A percentile compares a stretch with the other conserved stretches of the same genome.
phyloP scores from a whole-genome alignment of 2,329 filamentous ascomycete species.

The Ascochyta fabae region DNA sequence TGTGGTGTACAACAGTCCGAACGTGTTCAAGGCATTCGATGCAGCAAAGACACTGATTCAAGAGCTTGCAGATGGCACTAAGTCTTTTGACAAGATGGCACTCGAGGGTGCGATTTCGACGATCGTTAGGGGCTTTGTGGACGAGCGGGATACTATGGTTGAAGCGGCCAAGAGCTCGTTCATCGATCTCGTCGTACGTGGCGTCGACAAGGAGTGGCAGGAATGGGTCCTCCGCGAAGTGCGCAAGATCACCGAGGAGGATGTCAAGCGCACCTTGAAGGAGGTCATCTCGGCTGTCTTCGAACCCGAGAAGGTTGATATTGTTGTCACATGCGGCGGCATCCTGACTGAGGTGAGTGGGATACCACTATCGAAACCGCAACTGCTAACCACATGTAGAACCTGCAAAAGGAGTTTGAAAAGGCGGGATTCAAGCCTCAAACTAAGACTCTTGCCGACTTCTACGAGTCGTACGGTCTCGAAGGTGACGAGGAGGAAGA shows the following conservation, averaged over 20 bases:
- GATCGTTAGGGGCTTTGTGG: slow-evolving; percentile 84
- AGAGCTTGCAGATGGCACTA: slow-evolving; percentile 73
- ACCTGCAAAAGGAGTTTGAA: slow-evolving; percentile 76
- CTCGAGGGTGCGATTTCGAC: slow-evolving; percentile 90
- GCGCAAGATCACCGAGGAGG: slow-evolving; percentile 73
- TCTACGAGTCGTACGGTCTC: slow-evolving; percentile 89
- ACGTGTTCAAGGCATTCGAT: slow-evolving; percentile 83
- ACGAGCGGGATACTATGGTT: slow-evolving; percentile 86
- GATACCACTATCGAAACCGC: not conserved
- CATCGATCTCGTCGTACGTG: slow-evolving; percentile 78
- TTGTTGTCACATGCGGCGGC: slow-evolving; percentile 86
- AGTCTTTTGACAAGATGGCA: slow-evolving; percentile 77
- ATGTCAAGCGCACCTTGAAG: slow-evolving; percentile 76
- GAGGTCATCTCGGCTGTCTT: slow-evolving; percentile 83
- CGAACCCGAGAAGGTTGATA: slow-evolving; percentile 77
- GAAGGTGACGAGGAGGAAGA: slow-evolving; percentile 67
- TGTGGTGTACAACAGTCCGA: slow-evolving; percentile 87
- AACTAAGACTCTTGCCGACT: slow-evolving; percentile 75
- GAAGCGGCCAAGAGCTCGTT: slow-evolving; percentile 85
- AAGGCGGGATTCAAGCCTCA: slow-evolving; percentile 79
- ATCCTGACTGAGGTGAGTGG: slow-evolving; percentile 80
- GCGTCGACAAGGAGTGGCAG: slow-evolving; percentile 78
- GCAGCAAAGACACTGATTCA: slow-evolving; percentile 77
- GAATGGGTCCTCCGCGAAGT: slow-evolving; percentile 78
- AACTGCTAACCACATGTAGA: slow-evolving; percentile 55